phyloP scores from a whole-genome alignment of 2,329 filamentous ascomycete genomes.

The Akanthomyces muscarius region DNA sequence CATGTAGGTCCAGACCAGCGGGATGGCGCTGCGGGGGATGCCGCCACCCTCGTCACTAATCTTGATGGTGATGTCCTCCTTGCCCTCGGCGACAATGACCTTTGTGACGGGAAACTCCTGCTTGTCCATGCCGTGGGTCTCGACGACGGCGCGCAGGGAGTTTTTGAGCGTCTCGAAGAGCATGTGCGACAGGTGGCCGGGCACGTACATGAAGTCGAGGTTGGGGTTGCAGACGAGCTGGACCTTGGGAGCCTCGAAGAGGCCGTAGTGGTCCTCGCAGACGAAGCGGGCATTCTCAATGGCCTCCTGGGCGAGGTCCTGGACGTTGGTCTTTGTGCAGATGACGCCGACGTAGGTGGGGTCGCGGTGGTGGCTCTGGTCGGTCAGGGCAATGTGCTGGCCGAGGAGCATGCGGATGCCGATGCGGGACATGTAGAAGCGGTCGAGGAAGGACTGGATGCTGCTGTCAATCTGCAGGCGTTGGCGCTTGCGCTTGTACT shows the following conservation, averaged over 20 bases:
- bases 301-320: slow-evolving; percentile 89
- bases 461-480: slow-evolving; percentile 97
- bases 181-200: slow-evolving; percentile 98
- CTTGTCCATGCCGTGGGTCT: slow-evolving; percentile 90
- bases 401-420: slow-evolving; percentile 99
- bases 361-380: slow-evolving; percentile 84
- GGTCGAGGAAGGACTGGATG: slow-evolving; percentile 95
- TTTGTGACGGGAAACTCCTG: slow-evolving; percentile 96
- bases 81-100: slow-evolving; percentile 94
- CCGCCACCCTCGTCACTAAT: slow-evolving; percentile 95
- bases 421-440: slow-evolving; percentile 99
- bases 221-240: slow-evolving; percentile 93
- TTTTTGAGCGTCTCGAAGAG: slow-evolving; percentile 99
- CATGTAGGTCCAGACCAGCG: slow-evolving; percentile 99
- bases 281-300: slow-evolving; percentile 99
- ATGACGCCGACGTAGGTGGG: slow-evolving; percentile 97
- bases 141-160: slow-evolving; percentile 92
- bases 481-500: slow-evolving; percentile 95
- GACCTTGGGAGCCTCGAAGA: slow-evolving; percentile 95
- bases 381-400: slow-evolving; percentile 94
- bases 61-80: slow-evolving; percentile 99
- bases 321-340: slow-evolving; percentile 96
- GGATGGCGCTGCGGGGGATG: slow-evolving; percentile 88
- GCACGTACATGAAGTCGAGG: slow-evolving; percentile 98
- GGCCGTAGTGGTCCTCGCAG: slow-evolving; percentile 95